phyloP scores from a whole-genome alignment of 352 stramenopile genomes.

The Phytophthora cryptogea region DNA sequence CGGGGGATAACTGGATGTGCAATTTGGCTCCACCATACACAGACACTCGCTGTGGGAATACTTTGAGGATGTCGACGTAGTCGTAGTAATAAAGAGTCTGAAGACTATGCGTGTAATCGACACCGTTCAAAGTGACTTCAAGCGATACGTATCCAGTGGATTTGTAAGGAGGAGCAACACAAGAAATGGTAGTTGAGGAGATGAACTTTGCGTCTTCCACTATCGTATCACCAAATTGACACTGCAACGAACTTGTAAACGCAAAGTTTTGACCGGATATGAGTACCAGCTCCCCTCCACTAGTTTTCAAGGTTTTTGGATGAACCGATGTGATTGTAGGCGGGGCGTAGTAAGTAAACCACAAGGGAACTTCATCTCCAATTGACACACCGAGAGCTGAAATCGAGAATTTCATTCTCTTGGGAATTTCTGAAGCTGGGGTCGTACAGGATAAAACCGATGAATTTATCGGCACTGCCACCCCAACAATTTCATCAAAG shows the following conservation, averaged over 20 bases:
- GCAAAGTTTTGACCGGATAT: slow-evolving; percentile 43
- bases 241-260: slow-evolving; percentile 24
- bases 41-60: slow-evolving; percentile 32
- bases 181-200: slow-evolving; percentile 36
- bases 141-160: slow-evolving; percentile 35
- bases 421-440: slow-evolving; percentile 4
- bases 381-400: background rate
- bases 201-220: slow-evolving; percentile 22
- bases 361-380: slow-evolving; percentile 16
- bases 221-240: slow-evolving; percentile 41
- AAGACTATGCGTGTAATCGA: slow-evolving; percentile 44
- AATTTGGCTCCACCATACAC: slow-evolving; percentile 36
- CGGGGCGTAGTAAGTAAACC: slow-evolving; percentile 34
- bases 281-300: slow-evolving; percentile 36
- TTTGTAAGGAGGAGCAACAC: slow-evolving; percentile 25
- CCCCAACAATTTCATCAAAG: slow-evolving; percentile 16
- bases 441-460: slow-evolving; percentile 26
- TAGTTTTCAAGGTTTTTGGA: slow-evolving; percentile 21
- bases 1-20: slow-evolving; percentile 21
- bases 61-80: slow-evolving; percentile 22
- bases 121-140: slow-evolving; percentile 51
- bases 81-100: slow-evolving; percentile 43
- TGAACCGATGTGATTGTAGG: slow-evolving; percentile 31
- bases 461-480: slow-evolving; percentile 22
- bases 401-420: slow-evolving; percentile 7